Conservation (phyloP, 2,329 filamentous ascomycete genomes). For the Furcasterigmium furcatum region DNA sequence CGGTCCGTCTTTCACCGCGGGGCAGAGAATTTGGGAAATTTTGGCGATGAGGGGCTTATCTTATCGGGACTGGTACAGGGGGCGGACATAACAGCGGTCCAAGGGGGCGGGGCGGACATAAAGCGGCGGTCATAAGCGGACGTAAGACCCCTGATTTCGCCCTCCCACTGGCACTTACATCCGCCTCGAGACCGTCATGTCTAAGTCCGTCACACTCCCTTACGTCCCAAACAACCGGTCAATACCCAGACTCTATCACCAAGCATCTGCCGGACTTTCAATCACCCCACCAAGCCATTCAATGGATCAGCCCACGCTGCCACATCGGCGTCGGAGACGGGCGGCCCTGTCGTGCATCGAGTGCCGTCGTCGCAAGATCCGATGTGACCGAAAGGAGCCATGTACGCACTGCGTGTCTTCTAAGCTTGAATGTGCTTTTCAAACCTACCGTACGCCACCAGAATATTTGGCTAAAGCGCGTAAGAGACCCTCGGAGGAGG, state of each 20-base stretch:
- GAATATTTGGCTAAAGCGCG: not conserved
- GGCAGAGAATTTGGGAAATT: conserved; percentile 35
- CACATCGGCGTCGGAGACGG: conserved; percentile 22
- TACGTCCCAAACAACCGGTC: not conserved
- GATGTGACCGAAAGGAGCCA: conserved; percentile 37
- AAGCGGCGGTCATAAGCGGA: too few relatives aligned
- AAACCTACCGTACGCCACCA: conserved; percentile 4
- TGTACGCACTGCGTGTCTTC: conserved; percentile 31
- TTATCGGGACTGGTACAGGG: conserved; percentile 12
- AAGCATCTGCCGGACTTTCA: too few relatives aligned
- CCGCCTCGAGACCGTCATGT: not conserved
- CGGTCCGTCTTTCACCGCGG: conserved; percentile 17
- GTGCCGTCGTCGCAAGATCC: conserved; percentile 41
- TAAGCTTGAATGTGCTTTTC: conserved; percentile 26
- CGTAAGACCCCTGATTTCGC: not conserved
- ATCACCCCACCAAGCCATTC: not conserved
- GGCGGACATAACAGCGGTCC: not conserved
- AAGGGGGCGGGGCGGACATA: not conserved
- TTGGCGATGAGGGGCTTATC: conserved; percentile 24
- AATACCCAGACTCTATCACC: not conserved
- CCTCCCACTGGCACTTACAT: not conserved
- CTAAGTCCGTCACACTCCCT: too few relatives aligned
- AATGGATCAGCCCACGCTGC: not conserved
- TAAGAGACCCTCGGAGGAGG: not conserved
- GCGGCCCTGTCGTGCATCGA: conserved; percentile 36